These are phyloP conservation scores for Hygrocybe punicea DNA, from an alignment of 768 basidiomycete species.

Conservation along the genomic window DNA sequence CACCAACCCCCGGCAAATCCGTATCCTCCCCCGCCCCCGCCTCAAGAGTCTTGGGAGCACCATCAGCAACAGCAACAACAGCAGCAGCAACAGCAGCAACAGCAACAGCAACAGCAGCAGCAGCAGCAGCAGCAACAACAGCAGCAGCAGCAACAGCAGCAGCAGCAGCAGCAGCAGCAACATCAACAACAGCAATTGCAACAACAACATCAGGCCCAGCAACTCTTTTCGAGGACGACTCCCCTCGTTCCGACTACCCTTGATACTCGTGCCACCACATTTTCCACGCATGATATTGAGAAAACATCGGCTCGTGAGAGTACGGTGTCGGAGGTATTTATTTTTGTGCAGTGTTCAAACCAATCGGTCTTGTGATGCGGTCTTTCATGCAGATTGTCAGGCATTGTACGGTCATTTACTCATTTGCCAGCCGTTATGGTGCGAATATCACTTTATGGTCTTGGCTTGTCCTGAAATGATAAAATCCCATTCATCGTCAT, in stretches of 20 bases:
- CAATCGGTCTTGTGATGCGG: background rate
- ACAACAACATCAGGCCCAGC: slow-evolving; percentile 15
- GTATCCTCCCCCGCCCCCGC: slow-evolving; percentile 18
- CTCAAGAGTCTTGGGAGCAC: slow-evolving; percentile 20
- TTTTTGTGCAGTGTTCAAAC: slow-evolving; percentile 1
- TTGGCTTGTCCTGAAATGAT: background rate
- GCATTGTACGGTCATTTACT: slow-evolving; percentile 58
- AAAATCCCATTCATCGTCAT: background rate
- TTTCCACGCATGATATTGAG: slow-evolving; percentile 36
- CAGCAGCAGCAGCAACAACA: slow-evolving; percentile 8
- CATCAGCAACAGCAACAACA: slow-evolving; percentile 22
- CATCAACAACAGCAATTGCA: slow-evolving; percentile 20
- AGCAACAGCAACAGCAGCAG: slow-evolving; percentile 15
- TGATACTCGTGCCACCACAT: slow-evolving; percentile 37
- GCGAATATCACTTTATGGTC: slow-evolving; percentile 3
- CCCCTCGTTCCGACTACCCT: slow-evolving; percentile 42
- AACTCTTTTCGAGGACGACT: slow-evolving; percentile 38
- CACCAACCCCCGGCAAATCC: slow-evolving; percentile 5
- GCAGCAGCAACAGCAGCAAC: slow-evolving; percentile 19
- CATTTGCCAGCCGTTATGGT: slow-evolving; percentile 71
- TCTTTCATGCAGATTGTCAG: slow-evolving; percentile 48
- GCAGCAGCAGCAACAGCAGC: slow-evolving; percentile 5
- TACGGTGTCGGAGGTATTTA: slow-evolving; percentile 45
- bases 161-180: slow-evolving; percentile 15
- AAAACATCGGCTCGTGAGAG: slow-evolving; percentile 36